Conservation (phyloP, 1,139 yeast genomes). For the Blastobotrys petasosporus region DNA sequence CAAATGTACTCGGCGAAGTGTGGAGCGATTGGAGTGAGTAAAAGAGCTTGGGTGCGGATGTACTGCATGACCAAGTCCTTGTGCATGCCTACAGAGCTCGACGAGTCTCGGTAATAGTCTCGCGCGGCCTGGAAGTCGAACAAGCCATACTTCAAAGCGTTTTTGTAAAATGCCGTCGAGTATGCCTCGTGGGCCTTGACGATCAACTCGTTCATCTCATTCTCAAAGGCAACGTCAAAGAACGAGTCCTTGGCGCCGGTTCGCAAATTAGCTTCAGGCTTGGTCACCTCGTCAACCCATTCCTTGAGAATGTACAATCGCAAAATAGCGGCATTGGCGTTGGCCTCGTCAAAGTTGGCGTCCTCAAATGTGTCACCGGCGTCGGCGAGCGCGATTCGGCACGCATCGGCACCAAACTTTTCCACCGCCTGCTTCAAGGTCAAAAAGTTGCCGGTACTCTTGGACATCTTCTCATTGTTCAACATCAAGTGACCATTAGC, state of each 20-base stretch:
- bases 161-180: slow-evolving; percentile 70
- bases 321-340: slow-evolving; percentile 95
- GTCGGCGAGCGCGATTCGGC: slow-evolving; percentile 96
- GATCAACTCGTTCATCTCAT: slow-evolving; percentile 83
- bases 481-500: slow-evolving; percentile 93
- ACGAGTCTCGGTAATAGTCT: slow-evolving; percentile 89
- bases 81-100: slow-evolving; percentile 65
- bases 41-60: slow-evolving; percentile 76
- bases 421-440: slow-evolving; percentile 77
- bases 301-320: slow-evolving; percentile 89
- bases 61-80: slow-evolving; percentile 72
- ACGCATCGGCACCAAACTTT: slow-evolving; percentile 96
- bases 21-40: slow-evolving; percentile 91
- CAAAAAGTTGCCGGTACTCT: slow-evolving; percentile 95
- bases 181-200: slow-evolving; percentile 68
- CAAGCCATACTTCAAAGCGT: slow-evolving; percentile 82
- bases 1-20: slow-evolving; percentile 90
- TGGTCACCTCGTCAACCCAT: slow-evolving; percentile 80
- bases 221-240: slow-evolving; percentile 85
- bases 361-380: slow-evolving; percentile 98
- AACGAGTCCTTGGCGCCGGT: slow-evolving; percentile 60
- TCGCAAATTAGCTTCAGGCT: slow-evolving; percentile 52
- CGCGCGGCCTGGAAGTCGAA: slow-evolving; percentile 93
- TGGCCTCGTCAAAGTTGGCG: slow-evolving; percentile 95
- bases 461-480: slow-evolving; percentile 96